phyloP scores from a whole-genome alignment of 768 basidiomycete species.

The Mycena venus region DNA sequence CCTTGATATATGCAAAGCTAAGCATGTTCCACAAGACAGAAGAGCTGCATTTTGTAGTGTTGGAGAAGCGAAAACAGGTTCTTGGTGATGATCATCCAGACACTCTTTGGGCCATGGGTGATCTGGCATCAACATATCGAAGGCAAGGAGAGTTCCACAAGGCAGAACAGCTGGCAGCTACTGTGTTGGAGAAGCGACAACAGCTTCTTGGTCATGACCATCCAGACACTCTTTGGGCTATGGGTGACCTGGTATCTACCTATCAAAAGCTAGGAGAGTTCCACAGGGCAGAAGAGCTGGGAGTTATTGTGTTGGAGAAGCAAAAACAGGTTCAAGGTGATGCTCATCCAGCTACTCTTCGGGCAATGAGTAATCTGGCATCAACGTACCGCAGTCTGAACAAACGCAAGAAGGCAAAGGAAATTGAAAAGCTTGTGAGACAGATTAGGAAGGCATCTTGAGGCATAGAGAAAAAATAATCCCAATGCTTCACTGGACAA shows the following conservation, averaged over 20 bases:
- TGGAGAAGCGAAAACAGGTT: too few species aligned
- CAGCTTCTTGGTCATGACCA: background rate
- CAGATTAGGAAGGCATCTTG: background rate
- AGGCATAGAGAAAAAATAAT: background rate
- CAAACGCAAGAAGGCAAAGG: constrained; percentile 1
- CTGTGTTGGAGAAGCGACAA: background rate
- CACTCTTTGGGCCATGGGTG: too few species aligned
- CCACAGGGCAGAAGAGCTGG: too few species aligned
- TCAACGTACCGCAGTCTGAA: constrained; percentile 12
- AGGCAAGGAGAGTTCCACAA: too few species aligned
- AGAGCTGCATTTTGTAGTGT: background rate
- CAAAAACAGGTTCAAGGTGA: background rate
- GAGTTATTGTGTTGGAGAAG: too few species aligned
- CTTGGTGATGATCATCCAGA: too few species aligned
- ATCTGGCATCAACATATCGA: too few species aligned
- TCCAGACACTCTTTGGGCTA: background rate
- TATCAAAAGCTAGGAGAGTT: background rate
- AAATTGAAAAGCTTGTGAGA: background rate
- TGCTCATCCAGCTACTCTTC: constrained; percentile 9
- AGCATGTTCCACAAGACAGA: background rate
- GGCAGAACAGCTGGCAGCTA: too few species aligned
- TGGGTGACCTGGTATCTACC: background rate
- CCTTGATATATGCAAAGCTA: background rate
- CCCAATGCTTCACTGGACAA: background rate
- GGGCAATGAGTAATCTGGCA: too few species aligned